These are phyloP conservation scores for Botrytis paeoniae DNA, from an alignment of 2,329 filamentous ascomycete genomes.

Conservation along the genomic window DNA sequence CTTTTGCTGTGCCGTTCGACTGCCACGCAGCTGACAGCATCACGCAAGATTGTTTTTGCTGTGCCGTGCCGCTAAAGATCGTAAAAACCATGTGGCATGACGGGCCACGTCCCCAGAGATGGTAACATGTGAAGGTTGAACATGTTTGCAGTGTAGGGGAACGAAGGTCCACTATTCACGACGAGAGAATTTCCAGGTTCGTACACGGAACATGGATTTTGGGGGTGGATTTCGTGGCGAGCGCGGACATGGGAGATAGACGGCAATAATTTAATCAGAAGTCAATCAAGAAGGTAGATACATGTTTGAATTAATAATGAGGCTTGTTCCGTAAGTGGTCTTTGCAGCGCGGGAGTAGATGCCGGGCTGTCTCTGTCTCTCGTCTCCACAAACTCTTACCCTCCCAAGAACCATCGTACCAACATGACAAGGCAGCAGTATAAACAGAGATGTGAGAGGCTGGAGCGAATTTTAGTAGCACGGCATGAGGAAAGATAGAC, in stretches of 20 bases:
- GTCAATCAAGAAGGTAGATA: background rate
- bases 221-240: background rate
- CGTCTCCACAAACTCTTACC: conserved; percentile 7
- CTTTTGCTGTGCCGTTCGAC: conserved; percentile 10
- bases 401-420: background rate
- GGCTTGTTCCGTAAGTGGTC: background rate
- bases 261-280: background rate
- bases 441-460: conserved; percentile 19
- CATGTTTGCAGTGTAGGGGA: background rate
- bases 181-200: background rate
- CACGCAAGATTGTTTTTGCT: conserved; percentile 21
- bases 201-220: background rate
- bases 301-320: background rate
- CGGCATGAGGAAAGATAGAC: conserved; percentile 1
- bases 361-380: background rate
- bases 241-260: background rate
- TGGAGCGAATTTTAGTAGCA: background rate
- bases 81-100: conserved; percentile 19
- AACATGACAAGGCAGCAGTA: conserved; percentile 20
- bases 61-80: conserved; percentile 21
- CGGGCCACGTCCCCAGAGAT: conserved; percentile 1
- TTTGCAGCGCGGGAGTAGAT: background rate
- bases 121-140: background rate
- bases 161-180: background rate
- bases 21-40: conserved; percentile 22